Percentiles rank a stretch among this genome's conserved stretches.
These are phyloP conservation scores for Melocanna baccifera DNA, from an alignment of 176 grass and related monocot genomes.

Conservation along the genomic window DNA sequence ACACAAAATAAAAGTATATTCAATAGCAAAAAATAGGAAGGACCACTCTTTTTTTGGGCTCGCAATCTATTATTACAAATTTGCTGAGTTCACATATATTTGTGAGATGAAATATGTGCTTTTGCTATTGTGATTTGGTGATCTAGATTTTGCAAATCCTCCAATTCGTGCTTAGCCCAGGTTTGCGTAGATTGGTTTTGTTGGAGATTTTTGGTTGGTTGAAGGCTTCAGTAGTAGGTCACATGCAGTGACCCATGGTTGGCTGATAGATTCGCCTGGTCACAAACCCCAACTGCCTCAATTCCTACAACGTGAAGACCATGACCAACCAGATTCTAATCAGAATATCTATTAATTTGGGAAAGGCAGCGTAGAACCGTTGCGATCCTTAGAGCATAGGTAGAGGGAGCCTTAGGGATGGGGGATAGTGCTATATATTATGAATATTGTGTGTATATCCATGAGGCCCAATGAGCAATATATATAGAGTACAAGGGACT, in stretches of 20 bases:
- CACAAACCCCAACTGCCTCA: neutral
- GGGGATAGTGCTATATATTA: neutral
- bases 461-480: too few species aligned
- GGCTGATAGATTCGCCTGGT: neutral
- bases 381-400: neutral
- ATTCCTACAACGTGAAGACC: neutral
- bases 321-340: neutral
- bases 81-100: neutral
- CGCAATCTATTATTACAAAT: neutral
- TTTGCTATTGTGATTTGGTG: neutral
- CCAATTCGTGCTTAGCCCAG: neutral
- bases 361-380: conserved; percentile 8
- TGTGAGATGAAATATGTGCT: neutral
- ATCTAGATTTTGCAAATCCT: neutral
- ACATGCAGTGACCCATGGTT: neutral
- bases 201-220: neutral
- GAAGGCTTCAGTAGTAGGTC: neutral
- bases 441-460: too few species aligned
- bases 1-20: neutral
- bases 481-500: too few species aligned
- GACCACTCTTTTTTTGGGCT: neutral
- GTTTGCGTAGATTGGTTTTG: neutral
- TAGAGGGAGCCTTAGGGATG: neutral
- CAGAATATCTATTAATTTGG: neutral
- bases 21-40: neutral